Evolutionary conservation across 148 eudicot genomes (phyloP).

Genomic region (Diospyros lotus): DNA sequence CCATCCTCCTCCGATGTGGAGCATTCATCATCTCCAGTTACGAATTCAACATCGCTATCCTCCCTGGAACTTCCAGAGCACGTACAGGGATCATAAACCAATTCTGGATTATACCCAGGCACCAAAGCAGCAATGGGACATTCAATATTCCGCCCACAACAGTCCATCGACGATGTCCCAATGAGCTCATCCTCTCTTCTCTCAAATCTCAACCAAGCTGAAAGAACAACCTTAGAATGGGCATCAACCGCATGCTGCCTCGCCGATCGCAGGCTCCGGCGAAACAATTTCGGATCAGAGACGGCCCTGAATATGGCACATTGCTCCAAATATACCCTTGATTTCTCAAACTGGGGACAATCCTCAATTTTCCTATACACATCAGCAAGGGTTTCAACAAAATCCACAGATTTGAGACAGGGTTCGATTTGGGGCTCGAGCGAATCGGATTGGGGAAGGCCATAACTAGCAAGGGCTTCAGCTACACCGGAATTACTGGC

Average conservation of each 20-base stretch:
- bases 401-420: conserved; percentile 40
- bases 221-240: conserved; percentile 53
- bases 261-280: conserved; percentile 44
- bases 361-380: conserved; percentile 31
- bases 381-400: conserved; percentile 44
- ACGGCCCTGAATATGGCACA: conserved; percentile 38
- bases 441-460: conserved; percentile 34
- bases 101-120: conserved; percentile 54
- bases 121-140: conserved; percentile 49
- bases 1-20: conserved; percentile 41
- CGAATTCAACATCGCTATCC: neutral
- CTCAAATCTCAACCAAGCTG: conserved; percentile 61
- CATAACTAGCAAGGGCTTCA: conserved; percentile 34
- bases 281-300: conserved; percentile 42
- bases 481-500: conserved; percentile 20
- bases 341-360: conserved; percentile 34
- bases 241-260: conserved; percentile 59
- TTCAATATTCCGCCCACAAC: conserved; percentile 48
- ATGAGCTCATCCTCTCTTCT: conserved; percentile 58
- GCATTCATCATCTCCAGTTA: conserved; percentile 33
- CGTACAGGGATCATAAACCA: conserved; percentile 38
- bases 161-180: conserved; percentile 47
- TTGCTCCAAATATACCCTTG: conserved; percentile 38
- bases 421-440: conserved; percentile 50
- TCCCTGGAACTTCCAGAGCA: conserved; percentile 23